Percentiles rank a stretch among this genome's conserved stretches.
These are phyloP conservation scores for Dactylella cylindrospora DNA, from an alignment of 2,329 filamentous ascomycete genomes.

Conservation along the genomic window DNA sequence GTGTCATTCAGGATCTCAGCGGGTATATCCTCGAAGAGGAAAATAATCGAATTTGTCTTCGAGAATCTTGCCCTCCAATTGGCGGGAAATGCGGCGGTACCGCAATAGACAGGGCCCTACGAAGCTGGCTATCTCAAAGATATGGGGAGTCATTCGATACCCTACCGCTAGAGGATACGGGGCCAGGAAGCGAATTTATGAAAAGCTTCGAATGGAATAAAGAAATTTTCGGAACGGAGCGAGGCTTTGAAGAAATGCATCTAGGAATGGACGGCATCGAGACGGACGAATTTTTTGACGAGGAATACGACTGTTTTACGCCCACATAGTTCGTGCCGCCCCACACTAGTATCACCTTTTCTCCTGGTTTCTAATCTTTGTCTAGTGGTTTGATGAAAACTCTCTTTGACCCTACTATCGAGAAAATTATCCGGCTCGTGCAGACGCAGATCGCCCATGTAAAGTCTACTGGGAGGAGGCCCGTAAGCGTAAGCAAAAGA, in stretches of 20 bases:
- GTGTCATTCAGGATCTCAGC: conserved; percentile 2
- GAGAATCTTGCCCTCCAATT: neutral
- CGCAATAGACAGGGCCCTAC: neutral
- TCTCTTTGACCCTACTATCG: conserved; percentile 6
- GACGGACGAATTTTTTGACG: neutral
- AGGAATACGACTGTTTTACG: neutral
- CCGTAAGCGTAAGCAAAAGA: conserved; percentile 1
- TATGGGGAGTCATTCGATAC: neutral
- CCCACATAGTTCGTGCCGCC: neutral
- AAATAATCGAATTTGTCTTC: neutral
- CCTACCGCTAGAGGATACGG: neutral
- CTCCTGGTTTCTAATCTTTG: no score
- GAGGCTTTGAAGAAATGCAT: neutral
- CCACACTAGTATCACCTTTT: no score
- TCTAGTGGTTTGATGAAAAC: conserved; percentile 7
- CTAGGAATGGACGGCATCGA: conserved; percentile 3
- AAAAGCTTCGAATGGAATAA: conserved; percentile 3
- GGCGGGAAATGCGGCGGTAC: neutral
- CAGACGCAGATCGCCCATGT: conserved; percentile 1
- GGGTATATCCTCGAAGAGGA: neutral
- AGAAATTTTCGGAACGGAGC: neutral
- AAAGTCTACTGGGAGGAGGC: neutral
- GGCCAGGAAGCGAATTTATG: conserved; percentile 3
- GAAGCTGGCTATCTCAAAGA: neutral
- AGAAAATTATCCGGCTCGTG: conserved; percentile 1